Base-by-base conservation (phyloP, 2,329 filamentous ascomycete genomes). In the Phoma sp. region DNA sequence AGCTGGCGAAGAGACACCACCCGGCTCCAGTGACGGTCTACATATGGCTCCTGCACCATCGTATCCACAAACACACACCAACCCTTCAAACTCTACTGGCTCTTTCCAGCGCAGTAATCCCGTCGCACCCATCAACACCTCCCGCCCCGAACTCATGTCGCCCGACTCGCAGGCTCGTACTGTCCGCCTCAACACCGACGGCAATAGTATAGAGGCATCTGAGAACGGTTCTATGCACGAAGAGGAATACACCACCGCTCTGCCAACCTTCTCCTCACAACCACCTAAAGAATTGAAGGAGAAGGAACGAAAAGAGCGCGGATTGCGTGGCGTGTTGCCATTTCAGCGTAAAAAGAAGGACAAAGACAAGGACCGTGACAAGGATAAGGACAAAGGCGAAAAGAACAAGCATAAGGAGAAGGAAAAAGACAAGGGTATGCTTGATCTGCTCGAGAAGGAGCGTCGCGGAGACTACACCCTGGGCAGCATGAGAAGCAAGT, bases 251-350 rank as follows among this genome's bases (percentile, higher is more conserved):
- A 73, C 74, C 0, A 76, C 74, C 1, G 74, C 74, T 0, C 59
- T 76, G 2, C 74, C 74, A 1, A 64, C 66, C 8, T 74, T 76
- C 48, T 70, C 71, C 10, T 65, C 69, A 19, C 71, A 72, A 35
- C 46, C 50, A 22, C 67, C 69, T 29, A 65, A 70, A n/a, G 55
- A 52, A 17, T 27, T 68, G 37, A 74, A 74, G 38, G 69, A 74
- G 21, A 73, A 71, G 37, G 74, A 76, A 49, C 70, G 69, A n/a
- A 75, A 68, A 35, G 70, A 77, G 56, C 72, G 76, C 33, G 71
- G 76, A 6, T 64, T 78, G 43, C 69, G 75, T 8, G 72, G 71
- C 5, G 71, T 79, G 6, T 57, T 76, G 7, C 72, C 71, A 1
- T 75, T 75, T 53, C 65, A 70, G 55, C 70, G 72, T 6, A 74